A percentile compares a stretch with the other conserved stretches of the same genome.
These are phyloP conservation scores for Phoma sp. DNA, from an alignment of 2,329 filamentous ascomycete genomes.

Conservation along the genomic window DNA sequence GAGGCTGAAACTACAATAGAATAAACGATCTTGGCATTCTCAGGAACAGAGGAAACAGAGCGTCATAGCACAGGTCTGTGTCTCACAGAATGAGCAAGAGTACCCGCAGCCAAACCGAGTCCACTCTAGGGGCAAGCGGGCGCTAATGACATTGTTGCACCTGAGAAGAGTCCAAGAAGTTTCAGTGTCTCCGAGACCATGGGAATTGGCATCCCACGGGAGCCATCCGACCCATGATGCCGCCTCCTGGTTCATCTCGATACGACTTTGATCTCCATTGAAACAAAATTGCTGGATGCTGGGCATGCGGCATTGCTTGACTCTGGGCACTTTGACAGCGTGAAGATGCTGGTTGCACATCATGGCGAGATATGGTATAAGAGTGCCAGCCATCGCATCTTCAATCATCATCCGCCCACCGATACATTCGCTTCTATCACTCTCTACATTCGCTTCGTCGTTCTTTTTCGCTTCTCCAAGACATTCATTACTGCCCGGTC, in stretches of 20 bases:
- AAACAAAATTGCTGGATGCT: conserved; percentile 3
- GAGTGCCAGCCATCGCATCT: background rate
- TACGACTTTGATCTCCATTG: background rate
- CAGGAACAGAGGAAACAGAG: background rate
- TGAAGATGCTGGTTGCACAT: background rate
- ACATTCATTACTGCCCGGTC: conserved; percentile 14
- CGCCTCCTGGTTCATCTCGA: conserved; percentile 5
- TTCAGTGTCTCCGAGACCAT: conserved; percentile 1
- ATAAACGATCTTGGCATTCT: conserved; percentile 2
- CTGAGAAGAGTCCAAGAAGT: conserved; percentile 2
- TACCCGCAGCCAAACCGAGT: background rate
- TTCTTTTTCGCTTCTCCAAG: conserved; percentile 12
- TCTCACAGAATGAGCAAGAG: background rate
- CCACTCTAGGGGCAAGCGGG: background rate
- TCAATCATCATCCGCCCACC: background rate
- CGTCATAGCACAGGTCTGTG: background rate
- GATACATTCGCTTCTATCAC: conserved; percentile 12
- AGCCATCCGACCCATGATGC: background rate
- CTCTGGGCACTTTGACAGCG: background rate
- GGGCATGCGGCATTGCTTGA: background rate
- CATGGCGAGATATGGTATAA: conserved; percentile 6
- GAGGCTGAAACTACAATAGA: conserved; percentile 3
- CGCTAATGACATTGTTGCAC: background rate
- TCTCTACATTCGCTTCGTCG: conserved; percentile 7
- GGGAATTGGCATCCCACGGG: background rate